Percentiles rank a stretch among this genome's conserved stretches.
Evolutionary conservation across 345 rosid genomes (phyloP).

Genomic region (Lepidium aucheri): DNA sequence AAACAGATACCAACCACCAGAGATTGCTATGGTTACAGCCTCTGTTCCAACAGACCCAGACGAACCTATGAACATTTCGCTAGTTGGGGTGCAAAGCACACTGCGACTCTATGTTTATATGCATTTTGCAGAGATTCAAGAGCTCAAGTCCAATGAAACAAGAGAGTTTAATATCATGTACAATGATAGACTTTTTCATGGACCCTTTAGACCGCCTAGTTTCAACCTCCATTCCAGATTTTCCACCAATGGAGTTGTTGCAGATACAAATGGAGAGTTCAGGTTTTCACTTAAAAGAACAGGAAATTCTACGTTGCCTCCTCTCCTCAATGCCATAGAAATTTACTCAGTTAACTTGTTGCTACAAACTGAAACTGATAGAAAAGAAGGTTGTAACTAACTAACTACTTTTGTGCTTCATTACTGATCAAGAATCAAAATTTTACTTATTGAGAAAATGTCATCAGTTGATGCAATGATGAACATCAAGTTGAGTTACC

Average conservation of each 20-base stretch:
- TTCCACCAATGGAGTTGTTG: no score
- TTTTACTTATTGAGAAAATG: background rate
- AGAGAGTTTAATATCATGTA: conserved; percentile 12
- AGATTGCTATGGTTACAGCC: conserved; percentile 22
- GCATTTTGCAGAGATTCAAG: conserved; percentile 30
- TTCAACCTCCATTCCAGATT: no score
- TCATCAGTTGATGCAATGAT: conserved; percentile 26
- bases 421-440: background rate
- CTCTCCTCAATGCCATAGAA: conserved; percentile 28
- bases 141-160: conserved; percentile 11
- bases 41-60: conserved; percentile 15
- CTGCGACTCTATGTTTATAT: conserved; percentile 3
- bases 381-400: conserved; percentile 5
- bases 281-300: background rate
- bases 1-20: background rate
- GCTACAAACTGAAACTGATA: conserved; percentile 5
- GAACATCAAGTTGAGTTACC: conserved; percentile 25
- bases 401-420: background rate
- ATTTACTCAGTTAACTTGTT: background rate
- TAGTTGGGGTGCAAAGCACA: background rate
- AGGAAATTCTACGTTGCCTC: conserved; percentile 17
- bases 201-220: background rate
- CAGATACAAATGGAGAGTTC: background rate
- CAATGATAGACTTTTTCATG: background rate
- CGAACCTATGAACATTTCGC: background rate